Conservation (phyloP, 495 filamentous ascomycete genomes). For the Saxophila tyrrhenica region DNA sequence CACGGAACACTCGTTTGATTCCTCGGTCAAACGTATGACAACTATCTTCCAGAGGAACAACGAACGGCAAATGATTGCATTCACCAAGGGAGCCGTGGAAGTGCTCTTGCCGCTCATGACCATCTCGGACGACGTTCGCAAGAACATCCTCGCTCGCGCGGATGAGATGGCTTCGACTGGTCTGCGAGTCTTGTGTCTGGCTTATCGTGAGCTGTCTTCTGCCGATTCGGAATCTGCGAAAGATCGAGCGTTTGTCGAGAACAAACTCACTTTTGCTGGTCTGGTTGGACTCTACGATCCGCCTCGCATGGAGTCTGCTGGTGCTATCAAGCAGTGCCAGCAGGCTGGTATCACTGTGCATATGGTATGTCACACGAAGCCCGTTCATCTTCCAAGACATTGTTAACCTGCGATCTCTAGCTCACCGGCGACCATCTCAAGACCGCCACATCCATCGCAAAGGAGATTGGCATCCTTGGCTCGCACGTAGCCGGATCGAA, state of each 20-base stretch:
- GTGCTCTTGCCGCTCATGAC: constrained; percentile 38
- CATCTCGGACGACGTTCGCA: constrained; percentile 27
- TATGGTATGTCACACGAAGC: no score
- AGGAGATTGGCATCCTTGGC: constrained; percentile 40
- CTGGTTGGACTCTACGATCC: constrained; percentile 64
- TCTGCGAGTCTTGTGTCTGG: constrained; percentile 46
- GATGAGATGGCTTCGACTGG: constrained; percentile 44
- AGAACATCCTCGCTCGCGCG: constrained; percentile 32
- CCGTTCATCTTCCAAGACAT: no score
- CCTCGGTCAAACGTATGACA: constrained; percentile 46
- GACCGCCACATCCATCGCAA: constrained; percentile 49
- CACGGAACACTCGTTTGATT: constrained; percentile 49
- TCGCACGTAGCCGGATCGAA: constrained; percentile 26
- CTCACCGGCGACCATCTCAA: constrained; percentile 50
- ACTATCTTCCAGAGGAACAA: constrained; percentile 36
- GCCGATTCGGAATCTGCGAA: constrained; percentile 21
- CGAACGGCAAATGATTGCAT: constrained; percentile 32
- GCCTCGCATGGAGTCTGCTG: constrained; percentile 51
- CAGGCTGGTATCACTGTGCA: constrained; percentile 46
- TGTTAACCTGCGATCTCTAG: no score
- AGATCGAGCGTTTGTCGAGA: constrained; percentile 43
- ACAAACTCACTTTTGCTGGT: constrained; percentile 48
- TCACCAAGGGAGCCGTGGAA: constrained; percentile 49
- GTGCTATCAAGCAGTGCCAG: constrained; percentile 42
- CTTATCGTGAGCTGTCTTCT: constrained; percentile 28